Evolutionary conservation across 2,329 filamentous ascomycete species (phyloP), one percentile per base, ranked within the genome.

Genomic region (Coniochaeta pulveracea): DNA sequence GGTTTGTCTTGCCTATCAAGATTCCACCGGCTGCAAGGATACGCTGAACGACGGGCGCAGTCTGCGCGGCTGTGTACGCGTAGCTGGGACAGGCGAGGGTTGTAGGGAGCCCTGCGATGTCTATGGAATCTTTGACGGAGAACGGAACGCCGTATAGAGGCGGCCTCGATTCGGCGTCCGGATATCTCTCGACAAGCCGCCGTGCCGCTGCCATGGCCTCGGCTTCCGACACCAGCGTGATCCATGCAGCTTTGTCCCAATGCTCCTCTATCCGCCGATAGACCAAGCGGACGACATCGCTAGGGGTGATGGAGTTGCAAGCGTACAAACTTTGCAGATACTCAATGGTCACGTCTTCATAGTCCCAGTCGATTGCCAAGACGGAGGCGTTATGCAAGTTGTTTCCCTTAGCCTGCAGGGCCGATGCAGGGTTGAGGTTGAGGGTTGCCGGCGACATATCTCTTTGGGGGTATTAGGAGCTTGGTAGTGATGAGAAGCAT

Each of bases 111-210:
- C 61, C 59, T 9, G 58, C 57, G n/a, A 72, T 52, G 40, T 73
- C 67, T 31, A 72, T 65, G 25, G 55, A 64, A 45, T 73, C 69
- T 44, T 73, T 73, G 33, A 72, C 54, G 4, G 60, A 61, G 41
- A 73, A 74, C 0, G 69, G 69, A 3, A 73, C 47, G 22, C 69
- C 69, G 40, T 63, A 74, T 2, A 74, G 54, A 7, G 64, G 59
- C 9, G 66, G 64, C 12, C 18, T 16, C 16, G 27, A 16, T 16
- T 16, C n/a, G 16, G 16, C 16, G 3, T 12, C 14, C 3, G 27
- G 27, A 18, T 29, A 29, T 2, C 6, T 3, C 51, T 57, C 10
- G 48, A 52, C 44, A 1, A 69, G 50, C 2, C 51, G 43, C 33
- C 53, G 51, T 4, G 62, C 63, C 6, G 55, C 55, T 11, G 49